Evolutionary conservation across 305 asterid genomes (phyloP), one percentile per base, ranked within the genome.

Genomic region (Withania somnifera): DNA sequence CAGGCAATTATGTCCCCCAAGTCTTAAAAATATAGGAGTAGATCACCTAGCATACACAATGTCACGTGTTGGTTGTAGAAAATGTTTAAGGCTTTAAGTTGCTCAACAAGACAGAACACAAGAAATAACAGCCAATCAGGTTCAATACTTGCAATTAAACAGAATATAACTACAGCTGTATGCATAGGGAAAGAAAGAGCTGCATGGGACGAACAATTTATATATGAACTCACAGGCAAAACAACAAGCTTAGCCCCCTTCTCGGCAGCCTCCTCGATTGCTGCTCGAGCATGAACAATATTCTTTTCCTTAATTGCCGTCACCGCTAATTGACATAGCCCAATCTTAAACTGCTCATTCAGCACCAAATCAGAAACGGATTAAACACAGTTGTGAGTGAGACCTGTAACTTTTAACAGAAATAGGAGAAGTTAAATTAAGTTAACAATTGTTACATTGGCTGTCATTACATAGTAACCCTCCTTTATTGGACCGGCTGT

Each of bases 331-430:
- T 96, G 99, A 87, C 98, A 94, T 20, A 96, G 78, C 17, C 95
- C 99, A 84, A 96, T 91, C 90, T 89, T 93, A 85, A 90, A 96
- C 99, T 93, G n/a, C n/a, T n/a, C n/a, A n/a, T n/a, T n/a, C n/a
- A n/a, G n/a, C n/a, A n/a, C n/a, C n/a, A n/a, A n/a, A n/a, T n/a
- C n/a, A n/a, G n/a, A n/a, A n/a, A n/a, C n/a, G n/a, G n/a, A n/a
- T n/a, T n/a, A n/a, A n/a, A n/a, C n/a, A n/a, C n/a, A n/a, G n/a
- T n/a, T n/a, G n/a, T n/a, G n/a, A n/a, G n/a, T n/a, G n/a, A n/a
- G n/a, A n/a, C n/a, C n/a, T n/a, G n/a, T n/a, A n/a, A n/a, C n/a
- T n/a, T n/a, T n/a, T n/a, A n/a, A n/a, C n/a, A n/a, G n/a, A n/a
- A n/a, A n/a, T n/a, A n/a, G n/a, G n/a, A n/a, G n/a, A n/a, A n/a